These are phyloP conservation scores for Wickerhamomyces ciferrii DNA, from an alignment of 805 yeast genomes.

Conservation along the genomic window DNA sequence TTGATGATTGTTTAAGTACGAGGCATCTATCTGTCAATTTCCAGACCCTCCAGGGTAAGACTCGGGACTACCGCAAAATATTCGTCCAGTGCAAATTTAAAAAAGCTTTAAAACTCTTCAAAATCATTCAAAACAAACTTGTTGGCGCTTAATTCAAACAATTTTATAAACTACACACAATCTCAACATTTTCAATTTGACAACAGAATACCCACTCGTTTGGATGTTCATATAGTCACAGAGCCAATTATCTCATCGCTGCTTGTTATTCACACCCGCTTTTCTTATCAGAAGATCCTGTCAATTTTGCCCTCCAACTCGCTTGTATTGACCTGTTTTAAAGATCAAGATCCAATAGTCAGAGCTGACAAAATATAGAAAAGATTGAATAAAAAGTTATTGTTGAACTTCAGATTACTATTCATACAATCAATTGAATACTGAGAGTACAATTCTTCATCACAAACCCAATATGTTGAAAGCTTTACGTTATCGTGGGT, in stretches of 20 bases:
- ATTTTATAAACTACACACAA: too few species aligned
- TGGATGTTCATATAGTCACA: background rate
- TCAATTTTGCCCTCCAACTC: background rate
- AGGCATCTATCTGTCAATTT: too few species aligned
- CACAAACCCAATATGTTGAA: background rate
- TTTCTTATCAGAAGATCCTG: background rate
- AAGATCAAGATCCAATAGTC: background rate
- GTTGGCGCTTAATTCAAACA: too few species aligned
- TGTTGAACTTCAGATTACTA: background rate
- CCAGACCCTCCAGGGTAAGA: background rate
- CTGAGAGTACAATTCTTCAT: too few species aligned
- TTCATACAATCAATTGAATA: background rate
- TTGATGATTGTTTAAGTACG: too few species aligned
- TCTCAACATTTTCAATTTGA: too few species aligned
- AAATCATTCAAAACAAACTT: too few species aligned
- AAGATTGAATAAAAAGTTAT: too few species aligned
- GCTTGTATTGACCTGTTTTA: background rate
- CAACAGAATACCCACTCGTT: background rate
- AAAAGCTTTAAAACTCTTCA: background rate
- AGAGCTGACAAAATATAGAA: background rate
- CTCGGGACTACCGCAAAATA: background rate
- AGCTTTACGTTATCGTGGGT: slow-evolving; percentile 17
- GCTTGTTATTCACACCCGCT: background rate
- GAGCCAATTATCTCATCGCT: background rate
- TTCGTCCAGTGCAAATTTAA: background rate